Evolutionary conservation across 768 basidiomycete genomes (phyloP), one percentile per base, ranked within the genome.

Genomic region (Tylopilus plumbeoviolaceoides): DNA sequence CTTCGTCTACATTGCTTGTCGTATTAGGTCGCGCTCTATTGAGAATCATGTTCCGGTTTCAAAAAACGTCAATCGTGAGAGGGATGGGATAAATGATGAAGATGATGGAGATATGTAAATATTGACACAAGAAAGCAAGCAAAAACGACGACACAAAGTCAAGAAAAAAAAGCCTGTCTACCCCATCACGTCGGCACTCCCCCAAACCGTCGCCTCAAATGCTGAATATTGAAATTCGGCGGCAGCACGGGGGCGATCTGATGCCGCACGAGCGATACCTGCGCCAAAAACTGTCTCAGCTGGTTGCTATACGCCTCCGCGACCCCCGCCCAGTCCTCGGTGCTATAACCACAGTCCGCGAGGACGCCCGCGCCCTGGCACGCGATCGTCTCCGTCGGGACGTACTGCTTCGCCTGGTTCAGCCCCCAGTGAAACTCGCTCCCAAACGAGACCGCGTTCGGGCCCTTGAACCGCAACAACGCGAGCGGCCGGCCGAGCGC

Each of bases 191-290:
- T 51, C 7, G 68, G 59, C 11, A 58, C 51, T 1, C 63, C 66
- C 0, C n/a, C n/a, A n/a, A 66, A 43, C 48, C 67, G 57, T 5
- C 67, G 66, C 20, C 66, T 70, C 49, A 68, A 35, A 45, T 66
- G 68, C 15, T 70, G 68, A 5, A 66, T 48, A 44, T 70, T 70
- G 31, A 68, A 68, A 20, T 68, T 68, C 1, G 68, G 67, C 4
- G 67, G 67, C 10, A 68, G 54, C 30, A 70, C 66, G 3, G 66
- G 68, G 5, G 58, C 57, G 12, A 68, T 66, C 50, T 68, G 67
- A 50, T 68, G 66, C 7, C 67, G 55, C 25, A 68, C 62, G 7
- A 62, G 46, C 38, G 68, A 70, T 31, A 70, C 59, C 56, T 68
- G 67, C 2, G 63, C 59, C 45, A 68, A 50, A 47, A 68, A 70